Conservation (phyloP, 129 eudicot species). For the Helianthus tuberosus region DNA sequence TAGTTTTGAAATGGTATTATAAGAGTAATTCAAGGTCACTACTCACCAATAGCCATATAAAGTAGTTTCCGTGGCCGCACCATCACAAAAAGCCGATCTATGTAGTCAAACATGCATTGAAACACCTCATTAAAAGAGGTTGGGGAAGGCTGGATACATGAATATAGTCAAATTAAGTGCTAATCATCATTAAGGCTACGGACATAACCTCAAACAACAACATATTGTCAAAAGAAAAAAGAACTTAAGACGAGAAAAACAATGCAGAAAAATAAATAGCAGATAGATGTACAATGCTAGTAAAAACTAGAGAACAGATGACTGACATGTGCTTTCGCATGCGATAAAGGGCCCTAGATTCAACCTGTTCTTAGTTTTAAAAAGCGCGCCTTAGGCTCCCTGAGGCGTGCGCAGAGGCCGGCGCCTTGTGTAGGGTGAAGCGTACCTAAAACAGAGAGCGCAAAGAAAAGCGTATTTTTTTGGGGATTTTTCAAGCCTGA, state of each 20-base stretch:
- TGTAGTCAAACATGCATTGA: constrained; percentile 69
- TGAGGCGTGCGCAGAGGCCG: too few species aligned
- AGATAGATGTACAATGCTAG: neutral
- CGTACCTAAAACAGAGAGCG: too few species aligned
- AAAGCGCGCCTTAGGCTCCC: too few species aligned
- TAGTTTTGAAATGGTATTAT: constrained; percentile 5
- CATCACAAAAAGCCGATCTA: constrained; percentile 57
- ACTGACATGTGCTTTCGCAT: neutral
- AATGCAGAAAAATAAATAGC: neutral
- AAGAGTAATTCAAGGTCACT: constrained; percentile 7
- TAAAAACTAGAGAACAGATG: neutral
- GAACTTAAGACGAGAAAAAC: neutral
- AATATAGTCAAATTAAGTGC: constrained; percentile 9
- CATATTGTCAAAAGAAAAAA: neutral
- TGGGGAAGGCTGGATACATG: constrained; percentile 86
- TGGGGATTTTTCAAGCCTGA: too few species aligned
- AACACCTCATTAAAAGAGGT: constrained; percentile 96
- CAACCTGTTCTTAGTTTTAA: neutral
- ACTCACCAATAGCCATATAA: constrained; percentile 65
- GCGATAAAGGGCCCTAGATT: neutral
- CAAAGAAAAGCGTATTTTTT: too few species aligned
- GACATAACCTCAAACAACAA: constrained; percentile 1
- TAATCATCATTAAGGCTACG: neutral
- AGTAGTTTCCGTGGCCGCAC: constrained; percentile 70
- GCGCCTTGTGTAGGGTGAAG: too few species aligned